Conservation (phyloP, 2,329 filamentous ascomycete genomes). For the Aspergillus caelatus region DNA sequence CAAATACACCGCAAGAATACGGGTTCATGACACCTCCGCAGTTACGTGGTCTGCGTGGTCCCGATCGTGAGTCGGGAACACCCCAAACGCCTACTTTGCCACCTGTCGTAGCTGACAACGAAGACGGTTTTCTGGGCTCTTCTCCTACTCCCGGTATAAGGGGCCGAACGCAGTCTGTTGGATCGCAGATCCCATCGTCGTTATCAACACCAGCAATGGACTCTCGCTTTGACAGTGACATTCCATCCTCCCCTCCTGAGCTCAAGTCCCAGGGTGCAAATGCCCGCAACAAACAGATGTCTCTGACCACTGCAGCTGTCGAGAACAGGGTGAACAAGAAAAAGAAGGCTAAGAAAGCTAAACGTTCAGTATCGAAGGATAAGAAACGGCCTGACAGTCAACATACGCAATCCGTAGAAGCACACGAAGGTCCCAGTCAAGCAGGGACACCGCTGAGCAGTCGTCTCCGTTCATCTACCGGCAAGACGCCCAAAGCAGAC, state of each 20-base stretch:
- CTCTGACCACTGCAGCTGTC: background rate
- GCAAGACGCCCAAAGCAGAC: slow-evolving; percentile 18
- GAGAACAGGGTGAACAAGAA: slow-evolving; percentile 18
- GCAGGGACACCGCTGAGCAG: slow-evolving; percentile 17
- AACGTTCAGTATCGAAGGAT: slow-evolving; percentile 10
- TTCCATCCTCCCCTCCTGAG: slow-evolving; percentile 42
- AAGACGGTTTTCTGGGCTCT: slow-evolving; percentile 53
- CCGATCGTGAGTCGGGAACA: slow-evolving; percentile 29
- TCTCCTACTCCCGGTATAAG: slow-evolving; percentile 56
- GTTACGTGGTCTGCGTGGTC: slow-evolving; percentile 29
- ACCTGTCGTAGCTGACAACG: slow-evolving; percentile 39
- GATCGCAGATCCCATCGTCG: slow-evolving; percentile 37
- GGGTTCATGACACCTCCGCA: slow-evolving; percentile 34
- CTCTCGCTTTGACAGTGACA: slow-evolving; percentile 26
- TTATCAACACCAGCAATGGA: slow-evolving; percentile 32
- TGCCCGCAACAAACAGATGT: slow-evolving; percentile 16
- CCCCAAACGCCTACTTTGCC: slow-evolving; percentile 47
- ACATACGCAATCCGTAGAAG: background rate
- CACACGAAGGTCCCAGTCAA: background rate
- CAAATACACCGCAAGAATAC: slow-evolving; percentile 29
- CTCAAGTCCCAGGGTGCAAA: slow-evolving; percentile 27
- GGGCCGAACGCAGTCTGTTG: slow-evolving; percentile 28
- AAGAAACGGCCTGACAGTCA: slow-evolving; percentile 6
- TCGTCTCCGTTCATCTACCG: slow-evolving; percentile 29
- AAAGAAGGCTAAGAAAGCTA: slow-evolving; percentile 16